Percentiles rank a stretch among this genome's conserved stretches.
Conservation (phyloP, 2,329 filamentous ascomycete species). For the Trichoderma sp. region DNA sequence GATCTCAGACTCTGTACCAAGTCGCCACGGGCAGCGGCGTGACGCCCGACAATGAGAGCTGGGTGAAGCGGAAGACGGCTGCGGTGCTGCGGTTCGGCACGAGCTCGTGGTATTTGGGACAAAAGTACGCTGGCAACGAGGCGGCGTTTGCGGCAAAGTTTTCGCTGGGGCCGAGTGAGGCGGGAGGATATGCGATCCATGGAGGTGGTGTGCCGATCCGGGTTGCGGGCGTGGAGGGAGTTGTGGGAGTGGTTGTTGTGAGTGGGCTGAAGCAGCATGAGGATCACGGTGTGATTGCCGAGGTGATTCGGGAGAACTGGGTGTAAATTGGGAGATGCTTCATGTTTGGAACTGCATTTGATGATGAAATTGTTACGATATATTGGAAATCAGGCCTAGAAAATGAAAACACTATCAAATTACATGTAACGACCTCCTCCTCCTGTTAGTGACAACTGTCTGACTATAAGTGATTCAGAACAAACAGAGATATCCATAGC, state of each 20-base stretch:
- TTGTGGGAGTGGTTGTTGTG: slow-evolving; percentile 72
- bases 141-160: slow-evolving; percentile 62
- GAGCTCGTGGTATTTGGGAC: slow-evolving; percentile 68
- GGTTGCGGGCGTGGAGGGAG: slow-evolving; percentile 70
- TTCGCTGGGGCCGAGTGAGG: slow-evolving; percentile 55
- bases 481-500: neutral
- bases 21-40: slow-evolving; percentile 63
- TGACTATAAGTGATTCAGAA: neutral
- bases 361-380: neutral
- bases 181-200: slow-evolving; percentile 69
- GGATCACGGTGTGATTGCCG: slow-evolving; percentile 73
- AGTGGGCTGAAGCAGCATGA: slow-evolving; percentile 73
- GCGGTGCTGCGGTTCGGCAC: slow-evolving; percentile 69
- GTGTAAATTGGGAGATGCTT: slow-evolving; percentile 9
- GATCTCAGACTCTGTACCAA: slow-evolving; percentile 66
- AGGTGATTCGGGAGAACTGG: slow-evolving; percentile 59
- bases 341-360: neutral
- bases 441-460: neutral
- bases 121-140: slow-evolving; percentile 65
- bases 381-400: neutral
- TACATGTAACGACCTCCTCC: neutral
- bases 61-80: slow-evolving; percentile 68
- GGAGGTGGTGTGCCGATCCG: slow-evolving; percentile 73
- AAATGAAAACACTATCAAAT: neutral
- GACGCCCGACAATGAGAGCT: slow-evolving; percentile 67